Evolutionary conservation across 106 monocot species (phyloP).

Genomic region (Iris macrosiphon): DNA sequence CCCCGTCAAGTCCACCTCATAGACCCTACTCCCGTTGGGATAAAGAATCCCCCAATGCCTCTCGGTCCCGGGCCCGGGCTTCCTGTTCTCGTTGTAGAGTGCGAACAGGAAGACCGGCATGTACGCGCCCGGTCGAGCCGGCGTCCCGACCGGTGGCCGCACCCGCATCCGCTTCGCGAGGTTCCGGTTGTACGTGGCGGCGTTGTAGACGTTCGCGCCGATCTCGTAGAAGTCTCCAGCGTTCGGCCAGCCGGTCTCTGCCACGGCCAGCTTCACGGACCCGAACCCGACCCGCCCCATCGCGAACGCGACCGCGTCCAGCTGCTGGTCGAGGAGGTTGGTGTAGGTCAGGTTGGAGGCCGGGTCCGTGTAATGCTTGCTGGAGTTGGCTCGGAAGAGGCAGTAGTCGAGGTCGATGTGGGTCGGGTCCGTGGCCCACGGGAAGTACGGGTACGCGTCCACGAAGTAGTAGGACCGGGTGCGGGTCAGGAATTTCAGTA

Average conservation of each 20-base stretch:
- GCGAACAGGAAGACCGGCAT: slow-evolving; percentile 71
- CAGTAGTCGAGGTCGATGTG: slow-evolving; percentile 64
- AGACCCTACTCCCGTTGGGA: slow-evolving; percentile 52
- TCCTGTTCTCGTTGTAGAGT: slow-evolving; percentile 79
- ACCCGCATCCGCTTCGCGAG: slow-evolving; percentile 39
- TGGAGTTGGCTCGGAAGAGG: slow-evolving; percentile 24
- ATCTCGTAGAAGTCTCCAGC: slow-evolving; percentile 67
- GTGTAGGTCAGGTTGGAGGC: slow-evolving; percentile 51
- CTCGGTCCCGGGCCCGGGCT: slow-evolving; percentile 80
- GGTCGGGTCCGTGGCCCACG: slow-evolving; percentile 40
- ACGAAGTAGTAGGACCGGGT: slow-evolving; percentile 68
- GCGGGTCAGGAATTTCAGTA: slow-evolving; percentile 50
- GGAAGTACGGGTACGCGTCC: slow-evolving; percentile 85
- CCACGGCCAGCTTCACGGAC: slow-evolving; percentile 40
- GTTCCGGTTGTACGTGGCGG: slow-evolving; percentile 70
- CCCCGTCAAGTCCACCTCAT: slow-evolving; percentile 62
- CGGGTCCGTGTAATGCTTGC: slow-evolving; percentile 39
- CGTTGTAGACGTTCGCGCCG: slow-evolving; percentile 67
- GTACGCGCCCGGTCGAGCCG: slow-evolving; percentile 41
- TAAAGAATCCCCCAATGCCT: slow-evolving; percentile 86
- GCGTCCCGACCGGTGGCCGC: slow-evolving; percentile 45
- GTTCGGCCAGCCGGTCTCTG: slow-evolving; percentile 97
- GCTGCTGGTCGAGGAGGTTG: slow-evolving; percentile 79
- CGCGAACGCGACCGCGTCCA: slow-evolving; percentile 66
- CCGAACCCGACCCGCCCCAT: slow-evolving; percentile 49